Base-by-base conservation (phyloP, 441 rosid genomes). In the Bocquillonia castaneifolia region DNA sequence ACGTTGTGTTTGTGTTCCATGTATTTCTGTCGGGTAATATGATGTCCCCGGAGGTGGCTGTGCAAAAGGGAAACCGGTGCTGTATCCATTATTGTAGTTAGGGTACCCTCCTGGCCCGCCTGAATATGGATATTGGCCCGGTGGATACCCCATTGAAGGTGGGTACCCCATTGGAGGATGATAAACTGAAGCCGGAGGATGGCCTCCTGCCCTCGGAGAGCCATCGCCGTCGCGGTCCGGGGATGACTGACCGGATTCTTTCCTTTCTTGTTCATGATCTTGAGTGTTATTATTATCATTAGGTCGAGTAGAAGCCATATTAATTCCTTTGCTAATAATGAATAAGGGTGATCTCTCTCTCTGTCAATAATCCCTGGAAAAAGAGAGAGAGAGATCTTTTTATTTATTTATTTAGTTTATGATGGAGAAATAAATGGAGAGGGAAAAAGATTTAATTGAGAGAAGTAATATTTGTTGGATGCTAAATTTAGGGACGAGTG, bases 31-130 rank as follows among this genome's bases (percentile, higher is more conserved):
- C 1, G 67, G 68, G 74, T 82, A 79, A 77, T 80, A 83, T 2
- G 59, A 7, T 2, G 54, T 12, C 1, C 72, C 79, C 12, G 86
- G 82, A 10, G 86, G 76, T 71, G 74, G 81, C 36, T 40, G 68
- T 12, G 76, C 74, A 53, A 76, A 78, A 14, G 77, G 71, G 66
- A 76, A 77, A 34, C 58, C 75, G 59, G 73, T 53, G 42, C 64
- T 39, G 45, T 81, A 69, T 18, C 55, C 69, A 67, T 74, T 67
- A 36, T 71, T 77, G 26, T 79, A 73, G 54, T 26, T 25, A 52
- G 23, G 44, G 26, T 25, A 26, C 6, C 59, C 73, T 7, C 20
- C 18, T 37, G 48, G 10, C 18, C 32, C n/a, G n/a, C n/a, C n/a
- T 3, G 58, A 23, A 17, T 36, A 10, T 36, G 40, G 40, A 36